A percentile compares a stretch with the other conserved stretches of the same genome.
Conservation (phyloP, 192 early-diverging fungal genomes). For the Coemansia sp. region DNA sequence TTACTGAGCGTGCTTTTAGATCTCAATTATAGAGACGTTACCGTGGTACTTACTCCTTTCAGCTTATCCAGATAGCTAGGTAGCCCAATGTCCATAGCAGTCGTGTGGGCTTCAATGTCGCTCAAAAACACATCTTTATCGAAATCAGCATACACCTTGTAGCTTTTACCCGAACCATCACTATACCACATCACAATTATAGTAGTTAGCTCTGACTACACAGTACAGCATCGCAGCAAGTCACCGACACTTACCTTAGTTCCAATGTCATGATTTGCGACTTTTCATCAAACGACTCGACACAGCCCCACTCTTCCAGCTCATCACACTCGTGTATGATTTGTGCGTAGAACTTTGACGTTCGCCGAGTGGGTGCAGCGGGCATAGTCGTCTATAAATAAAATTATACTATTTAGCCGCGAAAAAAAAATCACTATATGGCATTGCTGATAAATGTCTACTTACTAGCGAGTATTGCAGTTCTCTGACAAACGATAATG, state of each 20-base stretch:
- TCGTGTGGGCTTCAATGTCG: constrained; percentile 21
- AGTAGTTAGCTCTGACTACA: background rate
- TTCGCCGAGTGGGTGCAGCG: background rate
- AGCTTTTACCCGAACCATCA: constrained; percentile 22
- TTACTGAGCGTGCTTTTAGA: background rate
- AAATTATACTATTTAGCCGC: background rate
- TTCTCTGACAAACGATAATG: constrained; percentile 46
- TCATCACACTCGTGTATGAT: constrained; percentile 39
- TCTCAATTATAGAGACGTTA: background rate
- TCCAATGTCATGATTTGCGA: constrained; percentile 19
- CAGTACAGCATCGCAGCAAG: background rate
- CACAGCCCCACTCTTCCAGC: constrained; percentile 27
- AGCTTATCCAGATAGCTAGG: constrained; percentile 22
- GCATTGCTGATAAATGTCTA: background rate
- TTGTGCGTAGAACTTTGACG: constrained; percentile 31
- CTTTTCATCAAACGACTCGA: constrained; percentile 32
- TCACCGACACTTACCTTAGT: constrained; percentile 21
- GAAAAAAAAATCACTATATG: background rate
- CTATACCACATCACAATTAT: constrained; percentile 8
- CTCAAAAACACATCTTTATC: constrained; percentile 24
- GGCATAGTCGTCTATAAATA: constrained; percentile 10
- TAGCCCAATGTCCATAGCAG: constrained; percentile 25
- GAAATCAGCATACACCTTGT: constrained; percentile 36
- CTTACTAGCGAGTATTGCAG: constrained; percentile 44
- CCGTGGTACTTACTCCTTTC: constrained; percentile 16